Conservation (phyloP, 305 asterid species). For the Fraxinus dipetala region DNA sequence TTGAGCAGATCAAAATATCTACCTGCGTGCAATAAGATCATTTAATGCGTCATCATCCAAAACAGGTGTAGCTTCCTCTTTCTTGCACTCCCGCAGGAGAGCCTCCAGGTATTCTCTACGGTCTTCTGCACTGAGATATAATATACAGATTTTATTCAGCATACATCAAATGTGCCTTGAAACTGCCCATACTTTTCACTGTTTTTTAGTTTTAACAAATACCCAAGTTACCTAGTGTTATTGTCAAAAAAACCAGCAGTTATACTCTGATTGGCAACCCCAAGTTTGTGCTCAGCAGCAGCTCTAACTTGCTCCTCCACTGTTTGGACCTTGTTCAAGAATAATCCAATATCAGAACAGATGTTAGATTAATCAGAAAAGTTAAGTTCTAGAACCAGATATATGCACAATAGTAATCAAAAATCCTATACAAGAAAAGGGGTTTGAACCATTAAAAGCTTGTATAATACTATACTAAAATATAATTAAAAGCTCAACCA, state of each 20-base stretch:
- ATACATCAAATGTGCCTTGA: background rate
- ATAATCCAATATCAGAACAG: constrained; percentile 21
- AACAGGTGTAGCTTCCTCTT: constrained; percentile 95
- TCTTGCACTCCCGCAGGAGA: constrained; percentile 95
- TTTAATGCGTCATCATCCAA: constrained; percentile 91
- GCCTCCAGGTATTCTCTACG: constrained; percentile 99
- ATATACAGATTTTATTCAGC: constrained; percentile 21
- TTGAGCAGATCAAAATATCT: constrained; percentile 19
- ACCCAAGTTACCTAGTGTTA: constrained; percentile 69
- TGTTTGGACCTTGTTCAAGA: constrained; percentile 66
- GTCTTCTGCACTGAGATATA: constrained; percentile 84
- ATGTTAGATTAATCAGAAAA: constrained; percentile 3
- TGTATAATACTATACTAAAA: background rate
- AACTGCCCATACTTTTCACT: constrained; percentile 8
- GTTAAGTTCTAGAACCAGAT: constrained; percentile 4
- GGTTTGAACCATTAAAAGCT: background rate
- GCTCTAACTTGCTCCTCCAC: constrained; percentile 99
- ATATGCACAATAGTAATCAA: background rate
- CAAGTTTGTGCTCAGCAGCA: constrained; percentile 99
- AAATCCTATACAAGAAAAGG: background rate
- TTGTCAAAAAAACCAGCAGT: constrained; percentile 99
- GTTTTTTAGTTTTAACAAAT: constrained; percentile 14
- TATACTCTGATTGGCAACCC: constrained; percentile 99
- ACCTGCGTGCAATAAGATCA: constrained; percentile 97
- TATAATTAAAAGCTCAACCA: background rate